These are phyloP conservation scores for Nemania serpens DNA, from an alignment of 2,329 filamentous ascomycete species.

Conservation along the genomic window DNA sequence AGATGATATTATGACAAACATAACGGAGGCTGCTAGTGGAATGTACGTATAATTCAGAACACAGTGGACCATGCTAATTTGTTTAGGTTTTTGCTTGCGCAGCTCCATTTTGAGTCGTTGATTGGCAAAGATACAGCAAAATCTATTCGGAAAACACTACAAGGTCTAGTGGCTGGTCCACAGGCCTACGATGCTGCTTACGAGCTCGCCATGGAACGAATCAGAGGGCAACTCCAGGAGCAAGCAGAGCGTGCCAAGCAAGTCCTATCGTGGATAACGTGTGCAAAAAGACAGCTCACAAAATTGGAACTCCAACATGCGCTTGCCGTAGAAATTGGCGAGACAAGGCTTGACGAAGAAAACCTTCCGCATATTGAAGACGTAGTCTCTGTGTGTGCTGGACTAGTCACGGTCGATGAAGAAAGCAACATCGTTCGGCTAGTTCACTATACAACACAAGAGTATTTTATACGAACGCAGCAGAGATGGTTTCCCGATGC, in stretches of 20 bases:
- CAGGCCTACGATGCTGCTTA: conserved; percentile 48
- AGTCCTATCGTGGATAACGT: conserved; percentile 48
- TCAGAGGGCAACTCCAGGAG: conserved; percentile 44
- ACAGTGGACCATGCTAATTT: not conserved
- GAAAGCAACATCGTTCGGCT: conserved; percentile 47
- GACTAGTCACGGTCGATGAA: conserved; percentile 48
- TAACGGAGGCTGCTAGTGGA: conserved; percentile 37
- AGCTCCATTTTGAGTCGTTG: conserved; percentile 45
- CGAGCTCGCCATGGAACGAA: conserved; percentile 47
- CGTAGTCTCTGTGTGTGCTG: conserved; percentile 47
- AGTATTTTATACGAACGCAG: conserved; percentile 47
- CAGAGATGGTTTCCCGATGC: conserved; percentile 42
- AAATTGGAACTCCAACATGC: conserved; percentile 48
- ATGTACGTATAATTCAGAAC: conserved; percentile 38
- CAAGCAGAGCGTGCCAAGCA: conserved; percentile 44
- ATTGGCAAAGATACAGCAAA: conserved; percentile 40
- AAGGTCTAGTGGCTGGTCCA: conserved; percentile 38
- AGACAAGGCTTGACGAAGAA: conserved; percentile 40
- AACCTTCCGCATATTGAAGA: conserved; percentile 43
- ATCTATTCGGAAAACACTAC: conserved; percentile 41
- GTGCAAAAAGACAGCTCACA: conserved; percentile 42
- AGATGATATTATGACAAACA: conserved; percentile 19
- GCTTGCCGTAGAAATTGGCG: conserved; percentile 44
- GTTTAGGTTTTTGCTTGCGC: conserved; percentile 47
- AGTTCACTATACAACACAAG: conserved; percentile 52